These are phyloP conservation scores for Scheffersomyces stambukii DNA, from an alignment of 1,139 yeast species.

Conservation along the genomic window DNA sequence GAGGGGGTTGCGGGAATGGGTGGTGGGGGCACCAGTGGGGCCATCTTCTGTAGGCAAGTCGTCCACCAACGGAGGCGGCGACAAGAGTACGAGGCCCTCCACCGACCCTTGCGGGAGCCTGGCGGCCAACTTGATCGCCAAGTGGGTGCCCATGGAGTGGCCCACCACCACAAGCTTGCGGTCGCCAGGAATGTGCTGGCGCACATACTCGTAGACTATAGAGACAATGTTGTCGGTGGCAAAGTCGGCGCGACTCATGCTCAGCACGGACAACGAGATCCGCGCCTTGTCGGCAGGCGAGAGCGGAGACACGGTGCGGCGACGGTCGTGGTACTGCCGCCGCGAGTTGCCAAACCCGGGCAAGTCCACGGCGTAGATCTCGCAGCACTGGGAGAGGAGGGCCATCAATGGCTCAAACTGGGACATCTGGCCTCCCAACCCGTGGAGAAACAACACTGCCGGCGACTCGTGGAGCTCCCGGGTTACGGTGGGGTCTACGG, in stretches of 20 bases:
- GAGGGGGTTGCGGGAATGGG: neutral
- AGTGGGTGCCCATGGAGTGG: constrained; percentile 73
- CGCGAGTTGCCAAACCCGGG: constrained; percentile 73
- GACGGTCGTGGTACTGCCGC: constrained; percentile 12
- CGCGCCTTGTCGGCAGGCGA: constrained; percentile 20
- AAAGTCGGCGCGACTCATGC: constrained; percentile 43
- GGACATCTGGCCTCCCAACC: constrained; percentile 73
- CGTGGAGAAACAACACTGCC: constrained; percentile 60
- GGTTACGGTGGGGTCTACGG: too few species aligned
- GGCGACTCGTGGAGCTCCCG: constrained; percentile 49
- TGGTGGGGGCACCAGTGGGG: neutral
- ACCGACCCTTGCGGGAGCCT: constrained; percentile 35
- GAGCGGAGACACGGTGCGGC: constrained; percentile 21
- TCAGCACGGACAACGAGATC: constrained; percentile 26
- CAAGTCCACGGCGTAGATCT: constrained; percentile 59
- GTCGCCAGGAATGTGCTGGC: constrained; percentile 34
- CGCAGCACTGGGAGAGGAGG: constrained; percentile 61
- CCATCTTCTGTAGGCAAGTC: constrained; percentile 15
- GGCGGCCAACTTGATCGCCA: constrained; percentile 47
- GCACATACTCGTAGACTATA: constrained; percentile 38
- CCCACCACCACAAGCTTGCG: constrained; percentile 58
- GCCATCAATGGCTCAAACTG: constrained; percentile 69
- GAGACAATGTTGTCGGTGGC: constrained; percentile 46
- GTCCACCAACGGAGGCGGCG: constrained; percentile 52
- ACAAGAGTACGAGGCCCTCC: constrained; percentile 44